phyloP scores from a whole-genome alignment of 306 rosid species.

The Astragalus glycyphyllos region DNA sequence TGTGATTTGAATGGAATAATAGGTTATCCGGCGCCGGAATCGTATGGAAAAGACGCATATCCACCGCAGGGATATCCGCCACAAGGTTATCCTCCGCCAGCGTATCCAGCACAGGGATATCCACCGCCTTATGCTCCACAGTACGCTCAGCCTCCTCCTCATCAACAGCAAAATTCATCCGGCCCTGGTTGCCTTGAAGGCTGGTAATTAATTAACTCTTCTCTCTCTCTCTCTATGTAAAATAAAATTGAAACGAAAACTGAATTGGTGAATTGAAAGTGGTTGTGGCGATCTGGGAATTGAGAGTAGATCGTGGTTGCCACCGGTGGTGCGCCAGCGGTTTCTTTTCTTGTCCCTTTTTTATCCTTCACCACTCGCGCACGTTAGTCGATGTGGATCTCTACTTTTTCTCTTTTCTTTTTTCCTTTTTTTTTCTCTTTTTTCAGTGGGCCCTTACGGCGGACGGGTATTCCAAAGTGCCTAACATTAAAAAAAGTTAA shows the following conservation, averaged over 20 bases:
- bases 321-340: constrained; percentile 21
- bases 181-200: constrained; percentile 72
- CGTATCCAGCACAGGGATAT: constrained; percentile 71
- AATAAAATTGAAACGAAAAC: constrained; percentile 15
- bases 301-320: constrained; percentile 29
- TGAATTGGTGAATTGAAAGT: background rate
- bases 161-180: constrained; percentile 31
- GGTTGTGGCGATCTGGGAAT: constrained; percentile 40
- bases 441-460: background rate
- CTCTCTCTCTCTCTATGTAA: background rate
- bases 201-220: constrained; percentile 53
- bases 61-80: constrained; percentile 74
- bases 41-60: constrained; percentile 80
- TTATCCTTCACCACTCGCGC: constrained; percentile 11
- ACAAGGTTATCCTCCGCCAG: constrained; percentile 74
- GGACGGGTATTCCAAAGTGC: background rate
- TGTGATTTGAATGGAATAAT: background rate
- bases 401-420: no score
- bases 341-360: background rate
- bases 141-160: constrained; percentile 86
- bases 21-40: constrained; percentile 79
- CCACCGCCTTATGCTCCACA: constrained; percentile 79
- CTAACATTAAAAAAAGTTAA: no score
- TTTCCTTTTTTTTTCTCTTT: no score
- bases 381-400: constrained; percentile 33